Evolutionary conservation across 345 rosid species (phyloP), one percentile per base, ranked within the genome.

Genomic region (Lumnitzera littorea): DNA sequence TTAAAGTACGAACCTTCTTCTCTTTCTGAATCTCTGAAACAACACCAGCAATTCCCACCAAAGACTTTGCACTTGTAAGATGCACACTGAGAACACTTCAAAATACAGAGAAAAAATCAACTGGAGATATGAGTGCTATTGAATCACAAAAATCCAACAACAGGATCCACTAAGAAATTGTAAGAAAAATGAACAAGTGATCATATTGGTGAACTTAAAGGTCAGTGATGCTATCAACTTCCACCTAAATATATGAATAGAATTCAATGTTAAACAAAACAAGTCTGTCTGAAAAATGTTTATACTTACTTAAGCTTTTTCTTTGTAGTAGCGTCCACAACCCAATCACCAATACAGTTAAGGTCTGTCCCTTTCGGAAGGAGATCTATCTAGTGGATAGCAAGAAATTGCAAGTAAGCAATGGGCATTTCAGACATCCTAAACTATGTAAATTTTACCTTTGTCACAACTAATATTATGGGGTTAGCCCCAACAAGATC

Each of bases 261-360:
- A 11, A 53, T 23, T 23, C 1, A 11, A 53, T 53, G 24, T 15
- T 13, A 5, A 15, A 53, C 24, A 11, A 53, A 13, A 46, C 17
- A 46, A n/a, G 50, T 25, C 23, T 58, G 24, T 13, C 17, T 36
- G 25, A 41, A 20, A 20, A 20, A 13, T 27, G 15, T 3, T 2
- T 16, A 47, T 63, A 67, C 86, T 70, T 77, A 92, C 98, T 87
- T 92, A 15, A 92, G 94, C 72, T 75, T 92, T 80, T 85, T 92
- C 80, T 75, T 92, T 15, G 76, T 81, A 57, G 79, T 85, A 29
- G 91, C 78, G 58, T 92, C 98, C 25, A 87, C 98, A 53, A 85
- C 96, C 96, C 98, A 92, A 81, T 92, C 98, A 11, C 97, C 98
- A 13, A 92, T 62, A 74, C 97, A 92, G 65, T 92, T 89, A 74